Conservation (phyloP, 352 stramenopile species). For the Phytophthora sojae region DNA sequence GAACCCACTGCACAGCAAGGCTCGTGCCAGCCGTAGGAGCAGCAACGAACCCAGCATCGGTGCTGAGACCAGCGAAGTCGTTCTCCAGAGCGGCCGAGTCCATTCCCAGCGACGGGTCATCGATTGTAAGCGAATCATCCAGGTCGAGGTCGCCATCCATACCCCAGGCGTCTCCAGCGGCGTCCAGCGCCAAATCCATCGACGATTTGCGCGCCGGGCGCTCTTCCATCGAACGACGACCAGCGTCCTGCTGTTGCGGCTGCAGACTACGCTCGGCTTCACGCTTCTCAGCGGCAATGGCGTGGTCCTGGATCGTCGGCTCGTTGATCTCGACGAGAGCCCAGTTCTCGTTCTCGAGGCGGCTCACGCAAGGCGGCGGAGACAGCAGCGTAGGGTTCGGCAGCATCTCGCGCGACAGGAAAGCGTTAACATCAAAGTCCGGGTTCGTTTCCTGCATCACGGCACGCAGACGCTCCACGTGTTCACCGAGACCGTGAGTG, state of each 20-base stretch:
- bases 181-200: constrained; percentile 80
- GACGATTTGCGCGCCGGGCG: constrained; percentile 64
- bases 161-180: constrained; percentile 75
- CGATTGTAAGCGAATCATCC: constrained; percentile 74
- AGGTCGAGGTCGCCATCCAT: constrained; percentile 90
- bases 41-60: constrained; percentile 87
- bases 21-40: constrained; percentile 91
- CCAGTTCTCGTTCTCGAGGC: constrained; percentile 97
- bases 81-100: constrained; percentile 60
- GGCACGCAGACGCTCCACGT: constrained; percentile 93
- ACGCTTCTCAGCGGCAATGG: constrained; percentile 79
- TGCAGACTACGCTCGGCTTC: constrained; percentile 79
- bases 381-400: constrained; percentile 89
- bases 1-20: constrained; percentile 92
- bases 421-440: constrained; percentile 69
- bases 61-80: constrained; percentile 55
- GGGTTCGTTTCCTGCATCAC: constrained; percentile 93
- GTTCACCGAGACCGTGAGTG: constrained; percentile 95
- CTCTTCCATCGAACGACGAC: constrained; percentile 50
- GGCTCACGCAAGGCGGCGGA: constrained; percentile 94
- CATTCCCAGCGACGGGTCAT: constrained; percentile 49
- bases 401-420: constrained; percentile 72
- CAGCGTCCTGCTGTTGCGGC: constrained; percentile 47
- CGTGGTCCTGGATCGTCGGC: constrained; percentile 86
- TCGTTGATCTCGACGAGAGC: constrained; percentile 96